These are phyloP conservation scores for Solanum aculeatissimum DNA, from an alignment of 305 asterid species.

Conservation along the genomic window DNA sequence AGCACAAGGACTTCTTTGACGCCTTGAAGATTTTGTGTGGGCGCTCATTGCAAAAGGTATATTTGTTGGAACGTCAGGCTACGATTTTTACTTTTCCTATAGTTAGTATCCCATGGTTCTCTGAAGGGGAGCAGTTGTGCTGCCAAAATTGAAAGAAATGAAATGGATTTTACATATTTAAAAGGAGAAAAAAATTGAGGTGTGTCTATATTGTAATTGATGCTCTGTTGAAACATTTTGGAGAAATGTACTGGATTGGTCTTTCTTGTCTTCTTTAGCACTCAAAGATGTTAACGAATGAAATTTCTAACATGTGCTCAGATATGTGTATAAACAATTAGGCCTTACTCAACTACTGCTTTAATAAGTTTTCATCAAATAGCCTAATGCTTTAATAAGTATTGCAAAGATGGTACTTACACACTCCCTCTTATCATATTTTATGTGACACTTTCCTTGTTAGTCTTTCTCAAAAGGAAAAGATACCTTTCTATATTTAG, in stretches of 20 bases:
- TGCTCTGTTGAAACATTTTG: background rate
- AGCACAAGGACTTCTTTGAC: constrained; percentile 49
- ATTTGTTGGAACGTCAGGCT: background rate
- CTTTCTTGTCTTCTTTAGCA: background rate
- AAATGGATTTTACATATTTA: background rate
- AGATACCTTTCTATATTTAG: background rate
- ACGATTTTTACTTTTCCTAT: background rate
- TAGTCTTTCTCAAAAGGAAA: background rate
- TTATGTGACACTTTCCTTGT: background rate
- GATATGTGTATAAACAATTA: background rate
- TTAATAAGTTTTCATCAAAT: background rate
- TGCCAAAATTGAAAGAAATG: background rate
- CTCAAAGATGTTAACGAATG: background rate
- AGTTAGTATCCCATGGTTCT: background rate
- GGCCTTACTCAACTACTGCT: background rate
- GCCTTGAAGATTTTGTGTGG: constrained; percentile 80
- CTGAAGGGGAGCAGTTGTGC: background rate
- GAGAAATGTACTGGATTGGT: background rate
- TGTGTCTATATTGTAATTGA: background rate
- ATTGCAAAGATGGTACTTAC: background rate
- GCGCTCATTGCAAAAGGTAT: constrained; percentile 79
- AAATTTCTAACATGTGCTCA: background rate
- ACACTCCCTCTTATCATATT: background rate
- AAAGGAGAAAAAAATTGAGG: background rate
- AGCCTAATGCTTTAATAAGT: background rate